phyloP scores from a whole-genome alignment of 495 filamentous ascomycete genomes.

The Hyaloscypha hepaticicola region DNA sequence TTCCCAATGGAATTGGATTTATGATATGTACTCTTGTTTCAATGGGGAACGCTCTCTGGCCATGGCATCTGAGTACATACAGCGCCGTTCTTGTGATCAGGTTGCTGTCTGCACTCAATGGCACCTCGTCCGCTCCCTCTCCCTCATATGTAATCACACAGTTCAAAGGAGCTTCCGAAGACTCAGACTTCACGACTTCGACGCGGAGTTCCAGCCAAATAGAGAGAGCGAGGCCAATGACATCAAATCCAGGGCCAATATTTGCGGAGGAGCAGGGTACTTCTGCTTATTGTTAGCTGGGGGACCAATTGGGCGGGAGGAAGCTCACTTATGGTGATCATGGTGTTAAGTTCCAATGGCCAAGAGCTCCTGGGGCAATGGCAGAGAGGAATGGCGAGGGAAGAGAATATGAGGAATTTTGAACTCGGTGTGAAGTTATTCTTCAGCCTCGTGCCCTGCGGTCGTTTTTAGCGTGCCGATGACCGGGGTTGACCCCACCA shows the following conservation, averaged over 20 bases:
- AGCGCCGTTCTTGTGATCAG: conserved; percentile 88
- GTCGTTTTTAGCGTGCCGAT: conserved; percentile 12
- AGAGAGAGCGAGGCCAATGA: conserved; percentile 89
- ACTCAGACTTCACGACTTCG: conserved; percentile 53
- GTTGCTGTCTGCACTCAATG: conserved; percentile 75
- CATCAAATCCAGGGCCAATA: conserved; percentile 95
- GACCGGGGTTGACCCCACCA: neutral
- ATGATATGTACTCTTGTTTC: conserved; percentile 89
- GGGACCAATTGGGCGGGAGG: neutral
- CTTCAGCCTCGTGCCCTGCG: neutral
- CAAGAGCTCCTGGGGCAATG: neutral
- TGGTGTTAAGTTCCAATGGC: conserved; percentile 1
- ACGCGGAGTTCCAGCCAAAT: conserved; percentile 85
- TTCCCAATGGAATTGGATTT: conserved; percentile 88
- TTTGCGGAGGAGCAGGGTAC: conserved; percentile 89
- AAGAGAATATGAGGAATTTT: neutral
- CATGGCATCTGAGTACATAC: conserved; percentile 90
- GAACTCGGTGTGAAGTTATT: neutral
- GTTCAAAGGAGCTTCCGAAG: conserved; percentile 67
- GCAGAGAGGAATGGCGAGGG: neutral
- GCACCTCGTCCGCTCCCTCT: conserved; percentile 69
- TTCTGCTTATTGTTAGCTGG: conserved; percentile 17
- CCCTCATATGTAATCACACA: conserved; percentile 90
- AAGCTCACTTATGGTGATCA: conserved; percentile 31
- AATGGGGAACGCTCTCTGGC: conserved; percentile 72